These are phyloP conservation scores for Botrytis elliptica DNA, from an alignment of 2,329 filamentous ascomycete genomes.

Conservation along the genomic window DNA sequence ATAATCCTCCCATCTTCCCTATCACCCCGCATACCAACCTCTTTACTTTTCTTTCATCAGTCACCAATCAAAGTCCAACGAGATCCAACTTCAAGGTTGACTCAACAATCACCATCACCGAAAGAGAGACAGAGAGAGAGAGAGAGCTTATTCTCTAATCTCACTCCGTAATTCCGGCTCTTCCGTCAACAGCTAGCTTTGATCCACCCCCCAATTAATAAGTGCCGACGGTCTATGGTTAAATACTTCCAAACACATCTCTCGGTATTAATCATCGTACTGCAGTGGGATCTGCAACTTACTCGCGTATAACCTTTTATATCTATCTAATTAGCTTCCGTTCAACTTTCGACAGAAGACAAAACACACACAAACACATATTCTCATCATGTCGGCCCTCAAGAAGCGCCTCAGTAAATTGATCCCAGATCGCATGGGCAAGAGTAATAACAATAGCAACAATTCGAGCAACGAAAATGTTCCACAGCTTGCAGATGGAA, in stretches of 20 bases:
- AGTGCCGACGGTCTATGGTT: background rate
- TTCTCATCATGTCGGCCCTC: constrained; percentile 34
- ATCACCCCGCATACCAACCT: constrained; percentile 9
- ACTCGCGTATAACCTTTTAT: background rate
- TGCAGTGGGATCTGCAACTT: background rate
- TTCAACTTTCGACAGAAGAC: background rate
- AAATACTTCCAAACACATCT: background rate
- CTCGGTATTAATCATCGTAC: background rate
- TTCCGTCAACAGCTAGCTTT: background rate
- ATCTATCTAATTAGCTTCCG: background rate
- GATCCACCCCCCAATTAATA: background rate
- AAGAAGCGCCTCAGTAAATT: constrained; percentile 36
- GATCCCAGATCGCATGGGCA: constrained; percentile 24
- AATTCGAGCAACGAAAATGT: constrained; percentile 22
- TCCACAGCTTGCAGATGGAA: constrained; percentile 14
- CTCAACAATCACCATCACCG: background rate
- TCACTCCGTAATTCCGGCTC: background rate
- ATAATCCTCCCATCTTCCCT: background rate
- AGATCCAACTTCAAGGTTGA: background rate
- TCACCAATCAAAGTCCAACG: background rate
- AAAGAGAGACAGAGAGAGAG: background rate
- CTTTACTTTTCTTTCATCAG: constrained; percentile 9
- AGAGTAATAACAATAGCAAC: constrained; percentile 17
- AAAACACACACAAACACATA: background rate
- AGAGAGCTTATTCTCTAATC: background rate